Percentiles rank a stretch among this genome's conserved stretches.
Evolutionary conservation across 768 basidiomycete genomes (phyloP).

Genomic region (Artomyces pyxidatus): DNA sequence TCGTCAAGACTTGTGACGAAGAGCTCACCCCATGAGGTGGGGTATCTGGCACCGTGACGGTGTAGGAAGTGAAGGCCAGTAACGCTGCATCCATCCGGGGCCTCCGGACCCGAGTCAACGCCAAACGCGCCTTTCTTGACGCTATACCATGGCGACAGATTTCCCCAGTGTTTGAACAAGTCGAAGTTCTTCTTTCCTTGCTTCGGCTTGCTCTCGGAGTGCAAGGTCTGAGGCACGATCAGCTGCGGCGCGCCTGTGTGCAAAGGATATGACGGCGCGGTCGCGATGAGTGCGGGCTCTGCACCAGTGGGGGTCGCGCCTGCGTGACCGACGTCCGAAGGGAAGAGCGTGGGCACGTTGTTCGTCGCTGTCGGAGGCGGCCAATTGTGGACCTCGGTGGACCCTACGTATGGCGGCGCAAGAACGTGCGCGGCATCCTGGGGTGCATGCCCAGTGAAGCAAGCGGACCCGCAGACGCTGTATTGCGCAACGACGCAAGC

Average conservation of each 20-base stretch:
- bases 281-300: slow-evolving; percentile 62
- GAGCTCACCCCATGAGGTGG: slow-evolving; percentile 53
- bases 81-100: slow-evolving; percentile 61
- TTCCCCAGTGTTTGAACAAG: slow-evolving; percentile 75
- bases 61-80: slow-evolving; percentile 76
- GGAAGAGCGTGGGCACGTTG: slow-evolving; percentile 62
- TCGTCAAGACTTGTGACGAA: not conserved
- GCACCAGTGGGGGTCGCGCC: slow-evolving; percentile 77
- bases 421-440: slow-evolving; percentile 19
- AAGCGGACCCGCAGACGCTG: slow-evolving; percentile 4
- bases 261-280: slow-evolving; percentile 71
- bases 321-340: slow-evolving; percentile 67
- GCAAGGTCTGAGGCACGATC: slow-evolving; percentile 38
- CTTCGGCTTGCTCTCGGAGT: slow-evolving; percentile 13
- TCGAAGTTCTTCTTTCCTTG: slow-evolving; percentile 46
- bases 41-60: slow-evolving; percentile 70
- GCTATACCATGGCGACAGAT: slow-evolving; percentile 81
- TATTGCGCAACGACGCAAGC: slow-evolving; percentile 11
- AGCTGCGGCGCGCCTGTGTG: slow-evolving; percentile 65
- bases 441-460: not conserved
- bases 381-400: slow-evolving; percentile 58
- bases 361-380: slow-evolving; percentile 74
- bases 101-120: slow-evolving; percentile 58
- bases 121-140: slow-evolving; percentile 60
- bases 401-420: slow-evolving; percentile 65